Conservation (phyloP, 192 early-diverging fungal genomes). For the Linnemannia elongata region DNA sequence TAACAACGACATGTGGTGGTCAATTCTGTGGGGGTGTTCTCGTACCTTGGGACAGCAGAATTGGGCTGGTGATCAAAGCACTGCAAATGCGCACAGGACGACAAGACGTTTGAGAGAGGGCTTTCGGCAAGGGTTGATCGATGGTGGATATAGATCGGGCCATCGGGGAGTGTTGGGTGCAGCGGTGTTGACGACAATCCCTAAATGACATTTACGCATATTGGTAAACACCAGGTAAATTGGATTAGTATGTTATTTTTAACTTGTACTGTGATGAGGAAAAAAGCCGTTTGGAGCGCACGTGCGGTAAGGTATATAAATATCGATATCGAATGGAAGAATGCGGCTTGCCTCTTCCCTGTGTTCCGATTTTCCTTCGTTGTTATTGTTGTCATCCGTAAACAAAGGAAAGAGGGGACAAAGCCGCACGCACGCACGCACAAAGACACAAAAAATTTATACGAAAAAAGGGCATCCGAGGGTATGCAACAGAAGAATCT, state of each 20-base stretch:
- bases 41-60: background rate
- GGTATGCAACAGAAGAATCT: too few relatives aligned
- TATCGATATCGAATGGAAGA: background rate
- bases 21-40: too few relatives aligned
- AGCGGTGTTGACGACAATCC: slow-evolving; percentile 5
- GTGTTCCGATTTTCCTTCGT: background rate
- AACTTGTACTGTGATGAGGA: background rate
- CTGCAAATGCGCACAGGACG: slow-evolving; percentile 22
- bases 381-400: background rate
- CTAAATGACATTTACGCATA: background rate
- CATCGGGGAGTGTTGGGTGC: slow-evolving; percentile 39
- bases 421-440: background rate
- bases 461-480: background rate
- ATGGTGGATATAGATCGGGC: slow-evolving; percentile 53
- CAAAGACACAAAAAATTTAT: background rate
- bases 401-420: background rate
- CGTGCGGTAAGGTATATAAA: background rate
- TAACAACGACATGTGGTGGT: too few relatives aligned
- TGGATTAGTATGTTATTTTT: slow-evolving; percentile 3
- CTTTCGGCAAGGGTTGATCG: slow-evolving; percentile 25
- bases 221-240: slow-evolving; percentile 3
- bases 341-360: background rate
- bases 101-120: slow-evolving; percentile 18
- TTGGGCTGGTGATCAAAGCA: slow-evolving; percentile 33
- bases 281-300: background rate